Evolutionary conservation across 2,329 filamentous ascomycete genomes (phyloP), one percentile per base, ranked within the genome.

Genomic region (Taxawa tesnikishii): DNA sequence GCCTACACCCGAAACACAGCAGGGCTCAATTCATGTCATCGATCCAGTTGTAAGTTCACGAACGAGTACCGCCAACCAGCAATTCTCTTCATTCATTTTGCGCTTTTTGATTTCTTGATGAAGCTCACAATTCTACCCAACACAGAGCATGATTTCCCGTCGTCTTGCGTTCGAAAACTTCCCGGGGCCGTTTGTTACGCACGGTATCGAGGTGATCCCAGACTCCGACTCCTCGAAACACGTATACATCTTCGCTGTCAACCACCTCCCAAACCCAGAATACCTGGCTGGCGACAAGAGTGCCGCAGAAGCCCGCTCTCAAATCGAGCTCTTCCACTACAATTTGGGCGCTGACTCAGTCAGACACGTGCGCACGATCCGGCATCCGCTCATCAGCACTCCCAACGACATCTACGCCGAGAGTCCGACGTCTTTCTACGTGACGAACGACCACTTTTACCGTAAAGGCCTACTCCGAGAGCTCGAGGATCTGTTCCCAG

Each of bases 361-460:
- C 6, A 53, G 40, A 2, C 65, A 75, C 41, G 32, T 76, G 5
- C 67, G 71, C 10, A 66, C 70, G 0, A 56, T 77, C 19, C 53
- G 50, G 24, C 60, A 76, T 43, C 61, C 67, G 1, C 41, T 72
- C 19, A 62, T 77, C 28, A 47, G 45, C 7, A 75, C 70, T 0
- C 73, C 73, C 1, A 77, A 77, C 38, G 73, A 78, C 38, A 50
- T 78, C 9, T 49, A 66, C 5, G 68, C 63, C 2, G 43, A 51
- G 4, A 64, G 55, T 0, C 59, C 65, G 0, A 53, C 43, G 9
- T 62, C 63, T 0, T 63, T 77, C 45, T 68, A 70, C 30, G 64
- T 75, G 5, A 75, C 71, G 0, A 77, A 77, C 38, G 73, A 77
- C 39, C 71, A 76, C 33, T 51, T 53, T 40, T 63, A 75, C 45